Conservation (phyloP, 1,284 basidiomycete species). For the Ustilago trichophora region DNA sequence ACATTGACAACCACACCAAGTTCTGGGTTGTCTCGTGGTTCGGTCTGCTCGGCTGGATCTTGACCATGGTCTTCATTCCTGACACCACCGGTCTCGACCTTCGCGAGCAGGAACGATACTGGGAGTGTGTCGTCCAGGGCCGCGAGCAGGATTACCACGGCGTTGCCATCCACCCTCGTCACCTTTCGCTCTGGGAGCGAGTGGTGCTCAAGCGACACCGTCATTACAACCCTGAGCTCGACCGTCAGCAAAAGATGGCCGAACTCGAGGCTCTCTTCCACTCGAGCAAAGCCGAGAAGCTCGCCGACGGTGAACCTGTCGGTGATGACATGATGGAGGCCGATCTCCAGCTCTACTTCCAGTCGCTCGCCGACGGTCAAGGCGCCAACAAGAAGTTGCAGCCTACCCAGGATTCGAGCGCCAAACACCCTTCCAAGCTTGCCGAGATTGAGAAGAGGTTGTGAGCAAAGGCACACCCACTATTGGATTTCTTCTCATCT, state of each 20-base stretch:
- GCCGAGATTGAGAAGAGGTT: constrained; percentile 55
- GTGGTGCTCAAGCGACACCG: constrained; percentile 70
- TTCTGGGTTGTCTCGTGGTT: constrained; percentile 72
- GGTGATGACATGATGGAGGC: constrained; percentile 45
- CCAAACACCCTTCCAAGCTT: constrained; percentile 50
- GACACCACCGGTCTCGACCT: constrained; percentile 72
- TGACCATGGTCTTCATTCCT: constrained; percentile 69
- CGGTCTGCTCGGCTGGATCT: constrained; percentile 69
- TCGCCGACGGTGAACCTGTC: constrained; percentile 11
- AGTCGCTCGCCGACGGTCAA: constrained; percentile 47
- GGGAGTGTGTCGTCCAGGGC: constrained; percentile 70
- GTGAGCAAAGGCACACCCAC: no score
- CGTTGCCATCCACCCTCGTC: constrained; percentile 71
- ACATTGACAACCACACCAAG: constrained; percentile 67
- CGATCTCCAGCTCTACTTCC: constrained; percentile 57
- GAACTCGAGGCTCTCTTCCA: constrained; percentile 70
- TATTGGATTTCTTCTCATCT: no score
- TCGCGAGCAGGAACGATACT: constrained; percentile 72
- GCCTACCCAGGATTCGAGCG: not conserved
- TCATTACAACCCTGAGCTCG: constrained; percentile 70
- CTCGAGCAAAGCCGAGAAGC: constrained; percentile 37
- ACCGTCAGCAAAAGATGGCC: constrained; percentile 69
- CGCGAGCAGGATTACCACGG: constrained; percentile 70
- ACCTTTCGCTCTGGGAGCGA: constrained; percentile 70
- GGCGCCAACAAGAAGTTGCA: constrained; percentile 38